Evolutionary conservation across 805 yeast species (phyloP).

Genomic region (Wickerhamiella bombiphila): DNA sequence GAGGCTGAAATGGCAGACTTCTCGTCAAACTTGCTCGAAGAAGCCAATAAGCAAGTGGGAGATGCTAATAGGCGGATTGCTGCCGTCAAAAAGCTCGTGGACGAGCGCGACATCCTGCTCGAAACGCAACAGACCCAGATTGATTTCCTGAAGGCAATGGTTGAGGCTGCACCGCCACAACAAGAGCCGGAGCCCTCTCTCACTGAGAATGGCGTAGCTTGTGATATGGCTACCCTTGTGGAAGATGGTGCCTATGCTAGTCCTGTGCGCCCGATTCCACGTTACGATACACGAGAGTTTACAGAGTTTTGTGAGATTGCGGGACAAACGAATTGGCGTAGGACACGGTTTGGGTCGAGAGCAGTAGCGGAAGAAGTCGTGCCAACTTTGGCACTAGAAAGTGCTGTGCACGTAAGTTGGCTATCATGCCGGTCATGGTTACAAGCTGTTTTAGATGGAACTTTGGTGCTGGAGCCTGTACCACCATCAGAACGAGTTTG

Average conservation of each 20-base stretch:
- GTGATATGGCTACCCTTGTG: background rate
- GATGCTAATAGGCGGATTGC: slow-evolving; percentile 61
- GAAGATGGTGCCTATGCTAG: slow-evolving; percentile 15
- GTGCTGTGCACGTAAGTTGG: slow-evolving; percentile 50
- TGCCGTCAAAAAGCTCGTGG: slow-evolving; percentile 37
- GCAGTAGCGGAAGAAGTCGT: slow-evolving; percentile 68
- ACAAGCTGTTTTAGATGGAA: slow-evolving; percentile 59
- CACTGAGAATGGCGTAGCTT: background rate
- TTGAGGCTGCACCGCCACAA: slow-evolving; percentile 20
- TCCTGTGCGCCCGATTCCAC: slow-evolving; percentile 19
- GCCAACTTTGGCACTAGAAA: slow-evolving; percentile 48
- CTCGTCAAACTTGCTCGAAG: slow-evolving; percentile 34
- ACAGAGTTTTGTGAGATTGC: slow-evolving; percentile 9
- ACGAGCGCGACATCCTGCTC: slow-evolving; percentile 56
- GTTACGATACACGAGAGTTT: slow-evolving; percentile 18
- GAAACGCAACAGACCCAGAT: slow-evolving; percentile 48
- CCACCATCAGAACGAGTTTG: slow-evolving; percentile 68
- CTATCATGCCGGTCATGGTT: slow-evolving; percentile 47
- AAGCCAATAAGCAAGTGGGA: slow-evolving; percentile 59
- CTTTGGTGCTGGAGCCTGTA: slow-evolving; percentile 73
- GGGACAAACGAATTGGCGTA: slow-evolving; percentile 27
- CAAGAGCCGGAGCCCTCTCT: background rate
- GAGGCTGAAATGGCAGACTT: slow-evolving; percentile 41
- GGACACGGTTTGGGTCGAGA: slow-evolving; percentile 45
- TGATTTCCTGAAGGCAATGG: slow-evolving; percentile 43